Evolutionary conservation across 2,329 filamentous ascomycete species (phyloP).

Genomic region (Acephala macrosclerotiorum): DNA sequence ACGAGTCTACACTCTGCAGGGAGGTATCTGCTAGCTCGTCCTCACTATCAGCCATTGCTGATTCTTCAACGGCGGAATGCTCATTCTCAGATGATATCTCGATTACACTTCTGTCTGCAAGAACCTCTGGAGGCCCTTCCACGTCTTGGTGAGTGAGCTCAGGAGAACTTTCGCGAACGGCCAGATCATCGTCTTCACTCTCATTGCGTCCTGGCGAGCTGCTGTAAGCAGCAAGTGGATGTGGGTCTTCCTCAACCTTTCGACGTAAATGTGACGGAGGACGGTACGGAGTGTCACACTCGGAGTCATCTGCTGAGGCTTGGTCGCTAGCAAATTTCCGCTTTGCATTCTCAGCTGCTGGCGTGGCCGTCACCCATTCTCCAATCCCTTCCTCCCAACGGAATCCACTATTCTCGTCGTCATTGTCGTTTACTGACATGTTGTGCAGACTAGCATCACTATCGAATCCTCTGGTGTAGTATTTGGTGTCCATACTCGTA

Average conservation of each 20-base stretch:
- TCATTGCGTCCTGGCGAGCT: constrained; percentile 3
- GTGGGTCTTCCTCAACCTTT: constrained; percentile 13
- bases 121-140: neutral
- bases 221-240: neutral
- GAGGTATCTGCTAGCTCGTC: constrained; percentile 19
- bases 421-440: neutral
- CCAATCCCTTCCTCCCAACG: constrained; percentile 64
- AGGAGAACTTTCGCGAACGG: no score
- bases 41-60: constrained; percentile 11
- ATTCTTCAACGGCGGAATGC: neutral
- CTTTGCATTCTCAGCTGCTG: constrained; percentile 42
- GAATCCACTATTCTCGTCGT: constrained; percentile 43
- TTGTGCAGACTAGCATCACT: constrained; percentile 8
- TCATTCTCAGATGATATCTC: neutral
- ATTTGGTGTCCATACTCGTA: constrained; percentile 35
- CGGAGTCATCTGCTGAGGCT: constrained; percentile 21
- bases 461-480: constrained; percentile 24
- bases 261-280: constrained; percentile 26
- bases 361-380: constrained; percentile 61
- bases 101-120: neutral
- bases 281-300: constrained; percentile 35
- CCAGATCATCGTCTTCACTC: neutral
- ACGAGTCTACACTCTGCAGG: neutral
- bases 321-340: constrained; percentile 32
- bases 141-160: neutral